Conservation (phyloP, 1,139 yeast genomes). For the Lodderomyces pseudojiufengensis region DNA sequence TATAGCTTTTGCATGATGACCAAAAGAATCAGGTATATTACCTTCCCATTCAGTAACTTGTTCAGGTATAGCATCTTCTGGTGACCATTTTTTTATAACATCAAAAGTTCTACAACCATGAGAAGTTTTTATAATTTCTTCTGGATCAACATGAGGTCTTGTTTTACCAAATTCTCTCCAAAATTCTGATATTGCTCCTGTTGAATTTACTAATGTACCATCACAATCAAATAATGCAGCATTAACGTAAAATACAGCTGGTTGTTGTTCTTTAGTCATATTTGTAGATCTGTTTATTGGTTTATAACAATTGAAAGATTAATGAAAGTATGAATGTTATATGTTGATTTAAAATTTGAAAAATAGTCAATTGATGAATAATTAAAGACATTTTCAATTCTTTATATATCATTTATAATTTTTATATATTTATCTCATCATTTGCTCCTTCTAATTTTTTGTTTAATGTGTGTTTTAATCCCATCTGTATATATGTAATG, state of each 20-base stretch:
- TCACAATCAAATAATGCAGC: conserved; percentile 75
- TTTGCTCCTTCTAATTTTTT: no score
- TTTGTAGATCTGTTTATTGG: conserved; percentile 3
- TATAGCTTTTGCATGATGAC: conserved; percentile 67
- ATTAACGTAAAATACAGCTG: conserved; percentile 44
- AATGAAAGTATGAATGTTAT: conserved; percentile 1
- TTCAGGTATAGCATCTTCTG: conserved; percentile 64
- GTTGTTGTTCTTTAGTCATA: conserved; percentile 34
- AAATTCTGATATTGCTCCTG: conserved; percentile 77
- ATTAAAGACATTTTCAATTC: no score
- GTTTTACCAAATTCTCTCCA: conserved; percentile 72
- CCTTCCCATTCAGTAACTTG: conserved; percentile 70
- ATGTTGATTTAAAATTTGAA: no score
- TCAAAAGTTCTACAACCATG: conserved; percentile 86
- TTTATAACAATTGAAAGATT: not conserved
- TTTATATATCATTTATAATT: no score
- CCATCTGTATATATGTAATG: no score
- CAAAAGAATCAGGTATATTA: conserved; percentile 67
- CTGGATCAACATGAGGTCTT: conserved; percentile 68
- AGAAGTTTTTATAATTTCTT: conserved; percentile 65
- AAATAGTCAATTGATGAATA: no score
- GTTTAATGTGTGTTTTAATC: no score
- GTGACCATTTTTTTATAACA: conserved; percentile 70
- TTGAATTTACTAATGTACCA: conserved; percentile 80
- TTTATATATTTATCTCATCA: no score